Conservation (phyloP, 164 flowering plant species). For the Echeveria elegans region DNA sequence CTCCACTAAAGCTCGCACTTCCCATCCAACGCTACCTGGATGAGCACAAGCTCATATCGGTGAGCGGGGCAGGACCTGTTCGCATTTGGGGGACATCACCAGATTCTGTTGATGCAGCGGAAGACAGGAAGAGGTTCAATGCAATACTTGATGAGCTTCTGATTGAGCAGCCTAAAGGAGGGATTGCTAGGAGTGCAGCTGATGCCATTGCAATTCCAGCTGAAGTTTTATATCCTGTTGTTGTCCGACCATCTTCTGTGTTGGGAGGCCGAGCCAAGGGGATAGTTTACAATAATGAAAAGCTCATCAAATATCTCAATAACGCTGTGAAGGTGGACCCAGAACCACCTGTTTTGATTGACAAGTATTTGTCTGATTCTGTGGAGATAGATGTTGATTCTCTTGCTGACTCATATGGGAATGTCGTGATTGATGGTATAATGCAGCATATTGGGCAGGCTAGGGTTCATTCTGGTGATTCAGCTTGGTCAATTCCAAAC, state of each 20-base stretch:
- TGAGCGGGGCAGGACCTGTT: conserved; percentile 60
- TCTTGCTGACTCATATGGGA: conserved; percentile 68
- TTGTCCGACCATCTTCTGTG: conserved; percentile 92
- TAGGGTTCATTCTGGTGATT: conserved; percentile 92
- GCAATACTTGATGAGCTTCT: conserved; percentile 56
- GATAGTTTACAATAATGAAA: conserved; percentile 73
- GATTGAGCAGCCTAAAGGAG: conserved; percentile 82
- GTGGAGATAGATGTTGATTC: conserved; percentile 89
- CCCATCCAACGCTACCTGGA: conserved; percentile 71
- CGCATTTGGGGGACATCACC: conserved; percentile 91
- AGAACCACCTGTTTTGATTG: conserved; percentile 67
- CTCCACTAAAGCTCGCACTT: conserved; percentile 73
- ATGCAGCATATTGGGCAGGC: conserved; percentile 99
- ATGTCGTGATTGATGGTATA: conserved; percentile 93
- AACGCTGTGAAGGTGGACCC: conserved; percentile 84
- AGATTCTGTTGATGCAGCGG: conserved; percentile 89
- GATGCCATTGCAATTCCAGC: conserved; percentile 71
- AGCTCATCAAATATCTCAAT: conserved; percentile 60
- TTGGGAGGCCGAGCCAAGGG: conserved; percentile 95
- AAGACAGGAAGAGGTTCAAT: conserved; percentile 79
- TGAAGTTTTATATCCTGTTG: conserved; percentile 78
- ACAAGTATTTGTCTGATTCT: conserved; percentile 77
- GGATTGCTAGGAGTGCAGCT: conserved; percentile 70
- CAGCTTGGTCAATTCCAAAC: conserved; percentile 85
- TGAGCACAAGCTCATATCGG: conserved; percentile 37